Percentiles rank a stretch among this genome's conserved stretches.
phyloP scores from a whole-genome alignment of 345 rosid species.

The Diplotaxis tenuifolia region DNA sequence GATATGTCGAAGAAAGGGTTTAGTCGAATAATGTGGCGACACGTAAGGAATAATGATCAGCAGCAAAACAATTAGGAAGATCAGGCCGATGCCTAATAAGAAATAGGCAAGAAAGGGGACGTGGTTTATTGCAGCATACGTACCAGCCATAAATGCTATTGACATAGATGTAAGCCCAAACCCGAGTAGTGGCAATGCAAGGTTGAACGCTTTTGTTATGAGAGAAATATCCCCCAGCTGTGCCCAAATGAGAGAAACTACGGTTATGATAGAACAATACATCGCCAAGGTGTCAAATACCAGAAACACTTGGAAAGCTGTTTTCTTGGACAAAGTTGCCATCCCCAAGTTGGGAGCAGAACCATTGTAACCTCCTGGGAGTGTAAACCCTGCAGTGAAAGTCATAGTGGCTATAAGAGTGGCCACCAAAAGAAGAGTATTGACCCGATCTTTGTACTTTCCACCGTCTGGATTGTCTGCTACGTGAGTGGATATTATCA shows the following conservation, averaged over 20 bases:
- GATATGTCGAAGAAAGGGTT: constrained; percentile 6
- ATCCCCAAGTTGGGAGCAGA: constrained; percentile 7
- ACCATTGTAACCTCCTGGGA: constrained; percentile 6
- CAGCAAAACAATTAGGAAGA: background rate
- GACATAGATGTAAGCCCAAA: constrained; percentile 10
- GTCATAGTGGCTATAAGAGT: constrained; percentile 16
- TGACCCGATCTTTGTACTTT: background rate
- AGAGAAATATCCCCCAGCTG: background rate
- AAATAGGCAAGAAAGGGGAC: background rate
- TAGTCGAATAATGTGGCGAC: background rate
- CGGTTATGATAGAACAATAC: background rate
- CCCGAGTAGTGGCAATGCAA: background rate
- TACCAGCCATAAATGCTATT: constrained; percentile 25
- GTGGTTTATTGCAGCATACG: too few relatives aligned
- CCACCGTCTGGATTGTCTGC: background rate
- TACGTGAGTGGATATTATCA: background rate
- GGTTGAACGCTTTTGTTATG: background rate
- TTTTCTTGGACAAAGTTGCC: background rate
- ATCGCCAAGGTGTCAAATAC: background rate
- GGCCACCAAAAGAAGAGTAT: too few relatives aligned
- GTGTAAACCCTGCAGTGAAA: too few relatives aligned
- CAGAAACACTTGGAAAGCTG: background rate
- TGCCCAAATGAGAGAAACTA: background rate
- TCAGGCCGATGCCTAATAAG: background rate
- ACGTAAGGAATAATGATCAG: constrained; percentile 9